phyloP scores from a whole-genome alignment of 805 yeast species.

The Peterozyma xylosa region DNA sequence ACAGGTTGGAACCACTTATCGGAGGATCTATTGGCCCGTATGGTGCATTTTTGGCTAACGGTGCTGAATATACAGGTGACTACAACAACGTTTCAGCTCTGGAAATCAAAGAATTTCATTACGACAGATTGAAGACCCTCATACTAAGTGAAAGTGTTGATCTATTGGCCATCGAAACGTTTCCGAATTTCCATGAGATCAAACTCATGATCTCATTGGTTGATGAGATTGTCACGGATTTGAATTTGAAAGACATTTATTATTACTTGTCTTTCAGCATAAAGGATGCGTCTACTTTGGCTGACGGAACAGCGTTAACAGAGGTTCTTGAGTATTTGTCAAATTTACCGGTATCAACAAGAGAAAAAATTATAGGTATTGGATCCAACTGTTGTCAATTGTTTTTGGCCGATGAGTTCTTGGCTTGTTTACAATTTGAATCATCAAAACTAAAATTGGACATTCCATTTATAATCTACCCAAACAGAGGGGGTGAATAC shows the following conservation, averaged over 20 bases:
- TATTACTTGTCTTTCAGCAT: conserved; percentile 31
- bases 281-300: conserved; percentile 26
- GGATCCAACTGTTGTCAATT: conserved; percentile 69
- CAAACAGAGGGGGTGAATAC: conserved; percentile 69
- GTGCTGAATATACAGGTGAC: conserved; percentile 69
- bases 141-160: conserved; percentile 37
- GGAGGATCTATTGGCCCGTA: conserved; percentile 74
- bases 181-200: conserved; percentile 56
- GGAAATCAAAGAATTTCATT: conserved; percentile 43
- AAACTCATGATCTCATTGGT: conserved; percentile 37
- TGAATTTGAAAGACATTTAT: conserved; percentile 6
- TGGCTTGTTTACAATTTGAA: conserved; percentile 10
- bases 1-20: conserved; percentile 18
- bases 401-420: conserved; percentile 24
- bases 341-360: conserved; percentile 12
- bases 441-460: conserved; percentile 7
- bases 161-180: conserved; percentile 61
- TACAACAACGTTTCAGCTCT: conserved; percentile 35
- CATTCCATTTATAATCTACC: conserved; percentile 50
- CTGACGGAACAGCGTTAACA: conserved; percentile 41
- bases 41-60: conserved; percentile 62
- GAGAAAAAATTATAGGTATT: conserved; percentile 32
- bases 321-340: conserved; percentile 20
- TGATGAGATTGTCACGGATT: conserved; percentile 14
- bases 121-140: conserved; percentile 32